A percentile compares a stretch with the other conserved stretches of the same genome.
phyloP scores from a whole-genome alignment of 768 basidiomycete species.

The Trametes cubensis region DNA sequence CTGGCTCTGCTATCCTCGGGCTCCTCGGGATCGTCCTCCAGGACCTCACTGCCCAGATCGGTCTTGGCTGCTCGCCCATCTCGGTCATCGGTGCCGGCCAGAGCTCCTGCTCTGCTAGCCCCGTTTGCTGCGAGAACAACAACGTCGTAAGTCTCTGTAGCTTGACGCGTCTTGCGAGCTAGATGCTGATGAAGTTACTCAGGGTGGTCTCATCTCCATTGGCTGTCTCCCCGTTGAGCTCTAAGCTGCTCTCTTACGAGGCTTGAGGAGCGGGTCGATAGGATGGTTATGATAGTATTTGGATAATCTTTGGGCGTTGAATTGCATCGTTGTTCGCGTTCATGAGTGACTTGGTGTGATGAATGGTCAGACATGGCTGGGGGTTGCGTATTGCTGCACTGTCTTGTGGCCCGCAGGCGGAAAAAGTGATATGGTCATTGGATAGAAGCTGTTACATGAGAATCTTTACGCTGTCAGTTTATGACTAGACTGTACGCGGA shows the following conservation, averaged over 20 bases:
- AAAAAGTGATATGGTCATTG: too few relatives aligned
- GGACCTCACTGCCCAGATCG: constrained; percentile 9
- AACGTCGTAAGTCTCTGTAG: constrained; percentile 13
- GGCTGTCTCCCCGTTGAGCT: constrained; percentile 23
- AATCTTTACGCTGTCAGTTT: constrained; percentile 35
- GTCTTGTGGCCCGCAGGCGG: too few relatives aligned
- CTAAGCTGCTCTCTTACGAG: neutral
- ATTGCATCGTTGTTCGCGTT: constrained; percentile 13
- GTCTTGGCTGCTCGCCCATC: constrained; percentile 21
- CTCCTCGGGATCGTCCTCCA: constrained; percentile 20
- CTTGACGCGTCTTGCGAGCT: too few relatives aligned
- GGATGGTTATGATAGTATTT: neutral
- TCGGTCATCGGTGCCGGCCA: constrained; percentile 19
- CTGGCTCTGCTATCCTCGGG: constrained; percentile 6
- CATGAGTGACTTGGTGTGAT: neutral
- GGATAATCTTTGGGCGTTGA: constrained; percentile 10
- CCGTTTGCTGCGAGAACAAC: constrained; percentile 27
- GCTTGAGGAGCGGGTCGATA: neutral
- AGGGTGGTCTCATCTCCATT: constrained; percentile 22
- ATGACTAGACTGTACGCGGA: constrained; percentile 50
- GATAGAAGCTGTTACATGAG: neutral
- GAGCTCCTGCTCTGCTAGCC: constrained; percentile 11
- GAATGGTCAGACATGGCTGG: too few relatives aligned
- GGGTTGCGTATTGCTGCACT: too few relatives aligned
- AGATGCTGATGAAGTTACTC: too few relatives aligned